Evolutionary conservation across 106 monocot genomes (phyloP).

Genomic region (Dioscorea zingiberensis): DNA sequence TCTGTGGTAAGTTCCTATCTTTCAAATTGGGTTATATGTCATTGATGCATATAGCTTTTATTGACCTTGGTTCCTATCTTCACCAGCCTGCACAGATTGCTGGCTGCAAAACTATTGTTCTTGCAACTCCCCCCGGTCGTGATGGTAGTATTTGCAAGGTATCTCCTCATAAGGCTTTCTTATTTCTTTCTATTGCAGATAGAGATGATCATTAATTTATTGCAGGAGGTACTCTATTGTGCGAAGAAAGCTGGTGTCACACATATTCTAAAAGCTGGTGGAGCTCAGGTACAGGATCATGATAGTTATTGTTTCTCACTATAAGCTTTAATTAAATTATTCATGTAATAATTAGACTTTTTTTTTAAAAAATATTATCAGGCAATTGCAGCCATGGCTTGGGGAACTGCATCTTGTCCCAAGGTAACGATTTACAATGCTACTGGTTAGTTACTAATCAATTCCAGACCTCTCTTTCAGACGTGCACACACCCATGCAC

Average conservation of each 20-base stretch:
- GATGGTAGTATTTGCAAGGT: slow-evolving; percentile 98
- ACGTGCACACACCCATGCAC: too few relatives aligned
- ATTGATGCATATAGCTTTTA: not conserved
- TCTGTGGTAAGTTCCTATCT: slow-evolving; percentile 64
- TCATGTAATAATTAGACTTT: too few relatives aligned
- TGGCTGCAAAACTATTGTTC: slow-evolving; percentile 93
- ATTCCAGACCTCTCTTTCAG: too few relatives aligned
- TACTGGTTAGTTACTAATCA: too few relatives aligned
- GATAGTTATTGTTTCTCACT: slow-evolving; percentile 1
- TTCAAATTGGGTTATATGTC: not conserved
- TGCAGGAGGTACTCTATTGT: slow-evolving; percentile 95
- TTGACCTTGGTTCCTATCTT: slow-evolving; percentile 23
- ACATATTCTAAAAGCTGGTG: slow-evolving; percentile 93
- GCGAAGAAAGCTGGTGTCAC: slow-evolving; percentile 95
- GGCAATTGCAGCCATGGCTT: slow-evolving; percentile 97
- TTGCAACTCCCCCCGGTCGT: slow-evolving; percentile 82
- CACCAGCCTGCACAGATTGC: slow-evolving; percentile 93
- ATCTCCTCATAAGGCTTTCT: not conserved
- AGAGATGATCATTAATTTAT: not conserved
- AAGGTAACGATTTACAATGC: slow-evolving; percentile 37
- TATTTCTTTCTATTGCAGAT: not conserved
- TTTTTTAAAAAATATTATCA: slow-evolving; percentile 13
- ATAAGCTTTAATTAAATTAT: not conserved
- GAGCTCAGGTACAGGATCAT: slow-evolving; percentile 69
- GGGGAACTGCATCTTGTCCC: slow-evolving; percentile 91